Base-by-base conservation (phyloP, 805 yeast species). In the Candida awuae region DNA sequence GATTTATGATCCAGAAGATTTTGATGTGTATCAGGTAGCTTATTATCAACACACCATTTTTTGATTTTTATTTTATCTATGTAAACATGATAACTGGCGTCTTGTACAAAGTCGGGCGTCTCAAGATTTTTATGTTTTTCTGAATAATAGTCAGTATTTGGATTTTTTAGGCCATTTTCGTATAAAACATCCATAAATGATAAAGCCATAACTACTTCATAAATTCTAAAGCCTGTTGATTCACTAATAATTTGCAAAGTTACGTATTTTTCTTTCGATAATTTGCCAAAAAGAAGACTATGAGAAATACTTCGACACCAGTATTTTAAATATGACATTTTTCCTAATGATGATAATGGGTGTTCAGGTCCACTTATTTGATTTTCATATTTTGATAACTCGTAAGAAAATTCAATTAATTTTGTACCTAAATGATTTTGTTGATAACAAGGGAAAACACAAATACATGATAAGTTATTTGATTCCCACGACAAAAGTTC, bases 371-470 rank as follows among this genome's bases (percentile, higher is more conserved):
- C 94, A 43, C 95, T 86, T 2, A 73, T 59, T 16, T 65, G 49
- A 22, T 74, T 76, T 31, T 83, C 84, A 13, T 69, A 70, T 29
- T 74, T 64, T 0, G 95, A 85, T 16, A 88, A 56, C 22, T 70
- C 77, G 54, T 90, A 92, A 28, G 94, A 84, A 48, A 86, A 84
- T 44, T 85, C 85, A 13, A 92, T 84, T 29, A 92, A 56, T 9
- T 85, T 64, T 5, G 85, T 76, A 0, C 97, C 98, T 19, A 88
- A 57, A 7, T 76, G 80, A 29, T 71, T 70, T 42, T 85, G 67
- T 56, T 90, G 97, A 56, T 77, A 92, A 3, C 96, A 96, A 1
- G 98, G 98, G 45, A 92, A 84, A 4, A 86, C 77, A 47, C 92
- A 68, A 10, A 92, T 83, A 54, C 97, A 92, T 0, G 97, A 96